Base-by-base conservation (phyloP, 2,329 filamentous ascomycete species). In the Phialophora macrospora region DNA sequence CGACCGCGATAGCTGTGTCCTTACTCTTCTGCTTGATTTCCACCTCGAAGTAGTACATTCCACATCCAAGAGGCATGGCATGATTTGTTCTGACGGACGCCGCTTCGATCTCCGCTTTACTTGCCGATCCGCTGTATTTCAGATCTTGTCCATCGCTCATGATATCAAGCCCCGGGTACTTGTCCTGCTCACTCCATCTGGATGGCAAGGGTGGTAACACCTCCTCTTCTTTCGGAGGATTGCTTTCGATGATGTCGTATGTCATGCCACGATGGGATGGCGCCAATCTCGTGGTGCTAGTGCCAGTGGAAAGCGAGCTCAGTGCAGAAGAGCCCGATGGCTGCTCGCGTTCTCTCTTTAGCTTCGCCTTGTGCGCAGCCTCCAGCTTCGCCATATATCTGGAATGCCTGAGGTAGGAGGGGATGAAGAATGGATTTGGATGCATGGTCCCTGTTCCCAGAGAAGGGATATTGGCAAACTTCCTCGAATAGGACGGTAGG, bases 1-100 rank as follows among this genome's bases (percentile, higher is more conserved):
- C 87, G 62, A 89, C 81, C 14, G 84, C 86, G 68, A 80, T 77
- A 73, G 79, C 77, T 24, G 71, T 87, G 72, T 91, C 89, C 74
- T 89, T 88, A 59, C 85, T 86, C 73, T 88, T 87, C 7, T 87
- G 85, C 58, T 88, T 76, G 55, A 92, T 85, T 8, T 85, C 86
- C 38, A 88, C 82, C 73, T 99, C 95, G 74, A 88, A 99, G 77
- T 99, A 99, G 77, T 97, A 99, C 66, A 99, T 89, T 1, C 95
- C 95, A 71, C 91, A 95, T 74, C 96, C 90, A 41, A 88, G 84
- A 3, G 95, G 93, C 87, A 98, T 97, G 56, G 88, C 86, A 75
- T 93, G 84, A 76, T 99, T 90, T 30, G 93, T 87, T 63, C 95
- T 88, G 64, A 97, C 88, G 12, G 91, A 87, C 41, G 88, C 92